Evolutionary conservation across 768 basidiomycete genomes (phyloP).

Genomic region (Neoboletus magnificus): DNA sequence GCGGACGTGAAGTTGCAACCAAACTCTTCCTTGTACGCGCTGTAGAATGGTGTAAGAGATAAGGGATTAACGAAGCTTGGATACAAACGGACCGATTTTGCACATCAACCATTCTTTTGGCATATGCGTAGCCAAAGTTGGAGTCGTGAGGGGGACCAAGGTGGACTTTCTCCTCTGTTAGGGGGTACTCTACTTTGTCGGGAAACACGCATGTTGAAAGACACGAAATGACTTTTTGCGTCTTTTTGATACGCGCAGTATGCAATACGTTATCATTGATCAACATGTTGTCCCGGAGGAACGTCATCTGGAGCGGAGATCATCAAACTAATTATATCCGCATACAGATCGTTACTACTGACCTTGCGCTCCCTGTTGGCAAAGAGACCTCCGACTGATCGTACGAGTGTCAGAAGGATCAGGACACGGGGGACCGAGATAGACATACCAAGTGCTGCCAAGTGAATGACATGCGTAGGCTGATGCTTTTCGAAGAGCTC

Average conservation of each 20-base stretch:
- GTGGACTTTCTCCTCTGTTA: conserved; percentile 92
- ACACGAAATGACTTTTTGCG: conserved; percentile 86
- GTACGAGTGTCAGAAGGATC: conserved; percentile 5
- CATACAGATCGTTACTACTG: conserved; percentile 3
- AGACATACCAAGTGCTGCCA: conserved; percentile 82
- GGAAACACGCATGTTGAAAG: conserved; percentile 98
- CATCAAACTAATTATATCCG: conserved; percentile 1
- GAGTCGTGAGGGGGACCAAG: conserved; percentile 88
- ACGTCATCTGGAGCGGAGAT: conserved; percentile 57
- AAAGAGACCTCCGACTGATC: conserved; percentile 87
- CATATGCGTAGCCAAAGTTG: conserved; percentile 96
- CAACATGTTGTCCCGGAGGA: conserved; percentile 90
- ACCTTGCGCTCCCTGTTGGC: conserved; percentile 95
- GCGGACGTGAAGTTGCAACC: conserved; percentile 95
- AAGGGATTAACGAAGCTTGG: no score
- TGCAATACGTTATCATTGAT: conserved; percentile 96
- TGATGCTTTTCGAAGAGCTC: conserved; percentile 86
- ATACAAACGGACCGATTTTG: conserved; percentile 74
- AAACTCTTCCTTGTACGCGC: conserved; percentile 94
- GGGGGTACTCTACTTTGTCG: conserved; percentile 89
- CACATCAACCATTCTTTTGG: conserved; percentile 93
- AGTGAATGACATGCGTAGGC: conserved; percentile 95
- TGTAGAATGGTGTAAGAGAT: conserved; percentile 27
- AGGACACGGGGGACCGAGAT: neutral
- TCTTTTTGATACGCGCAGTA: conserved; percentile 59